Conservation (phyloP, 164 flowering plant species). For the Berberis thunbergii region DNA sequence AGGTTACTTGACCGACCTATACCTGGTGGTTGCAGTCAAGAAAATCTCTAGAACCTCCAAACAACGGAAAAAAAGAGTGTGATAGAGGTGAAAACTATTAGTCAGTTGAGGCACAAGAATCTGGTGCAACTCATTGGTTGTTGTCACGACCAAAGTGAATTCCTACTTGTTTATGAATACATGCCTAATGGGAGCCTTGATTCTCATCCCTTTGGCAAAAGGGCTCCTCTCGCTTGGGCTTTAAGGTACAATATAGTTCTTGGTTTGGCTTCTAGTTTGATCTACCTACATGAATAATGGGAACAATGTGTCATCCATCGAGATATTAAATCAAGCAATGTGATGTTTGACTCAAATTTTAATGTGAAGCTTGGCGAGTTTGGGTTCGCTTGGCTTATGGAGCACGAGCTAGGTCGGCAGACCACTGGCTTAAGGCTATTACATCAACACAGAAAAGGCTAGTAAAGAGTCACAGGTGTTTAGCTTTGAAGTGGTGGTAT, state of each 20-base stretch:
- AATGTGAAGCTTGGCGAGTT: constrained; percentile 14
- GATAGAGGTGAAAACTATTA: constrained; percentile 27
- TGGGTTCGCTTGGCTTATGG: constrained; percentile 13
- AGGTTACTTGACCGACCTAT: constrained; percentile 18
- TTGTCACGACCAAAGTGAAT: constrained; percentile 22
- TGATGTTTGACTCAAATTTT: constrained; percentile 14
- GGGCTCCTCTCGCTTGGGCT: constrained; percentile 17
- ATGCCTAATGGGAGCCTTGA: constrained; percentile 34
- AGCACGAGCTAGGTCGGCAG: constrained; percentile 18
- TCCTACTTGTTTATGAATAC: constrained; percentile 30
- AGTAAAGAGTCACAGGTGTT: constrained; percentile 48
- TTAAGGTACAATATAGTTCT: constrained; percentile 24
- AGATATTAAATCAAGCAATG: constrained; percentile 12
- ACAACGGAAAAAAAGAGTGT: constrained; percentile 31
- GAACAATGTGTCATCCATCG: constrained; percentile 32
- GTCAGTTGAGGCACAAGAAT: constrained; percentile 24
- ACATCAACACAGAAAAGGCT: constrained; percentile 27
- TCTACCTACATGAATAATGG: constrained; percentile 37
- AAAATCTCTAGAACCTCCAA: constrained; percentile 20
- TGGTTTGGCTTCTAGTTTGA: constrained; percentile 14
- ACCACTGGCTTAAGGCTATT: constrained; percentile 30
- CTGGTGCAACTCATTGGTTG: constrained; percentile 29
- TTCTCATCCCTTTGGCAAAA: constrained; percentile 16
- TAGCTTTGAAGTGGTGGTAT: constrained; percentile 45
- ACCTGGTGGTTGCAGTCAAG: constrained; percentile 22